These are phyloP conservation scores for Vachellia collinsii DNA, from an alignment of 306 rosid species.

Conservation along the genomic window DNA sequence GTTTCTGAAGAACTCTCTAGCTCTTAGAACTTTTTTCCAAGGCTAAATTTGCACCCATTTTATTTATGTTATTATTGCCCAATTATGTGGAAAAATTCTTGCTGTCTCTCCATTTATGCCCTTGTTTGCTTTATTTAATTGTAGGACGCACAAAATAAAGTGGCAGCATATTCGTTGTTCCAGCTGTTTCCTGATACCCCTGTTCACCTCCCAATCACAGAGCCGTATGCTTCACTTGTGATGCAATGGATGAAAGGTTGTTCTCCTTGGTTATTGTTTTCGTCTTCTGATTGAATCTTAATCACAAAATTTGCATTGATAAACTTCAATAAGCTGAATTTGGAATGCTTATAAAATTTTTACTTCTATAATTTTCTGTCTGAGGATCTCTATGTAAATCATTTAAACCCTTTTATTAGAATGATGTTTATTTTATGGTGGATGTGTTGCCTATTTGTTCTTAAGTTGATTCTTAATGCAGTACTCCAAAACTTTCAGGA, in stretches of 20 bases:
- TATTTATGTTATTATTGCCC: constrained; percentile 17
- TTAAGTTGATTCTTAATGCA: constrained; percentile 17
- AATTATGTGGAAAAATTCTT: constrained; percentile 30
- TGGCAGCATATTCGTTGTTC: constrained; percentile 89
- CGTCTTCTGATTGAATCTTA: neutral
- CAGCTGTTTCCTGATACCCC: constrained; percentile 86
- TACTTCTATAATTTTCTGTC: constrained; percentile 23
- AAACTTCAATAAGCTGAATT: neutral
- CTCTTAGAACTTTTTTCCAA: constrained; percentile 10
- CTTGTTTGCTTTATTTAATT: constrained; percentile 23
- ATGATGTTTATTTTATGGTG: neutral
- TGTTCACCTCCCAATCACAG: constrained; percentile 64
- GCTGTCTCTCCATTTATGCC: constrained; percentile 23
- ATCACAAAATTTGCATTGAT: neutral
- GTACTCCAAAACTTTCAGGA: constrained; percentile 57
- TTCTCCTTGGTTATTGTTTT: neutral
- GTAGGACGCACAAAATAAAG: constrained; percentile 94
- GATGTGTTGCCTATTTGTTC: constrained; percentile 18
- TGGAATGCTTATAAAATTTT: neutral
- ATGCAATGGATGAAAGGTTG: constrained; percentile 80
- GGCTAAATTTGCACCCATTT: neutral
- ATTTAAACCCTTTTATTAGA: constrained; percentile 9
- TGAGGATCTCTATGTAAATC: constrained; percentile 22
- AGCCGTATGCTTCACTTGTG: constrained; percentile 81
- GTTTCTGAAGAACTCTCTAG: neutral